Base-by-base conservation (phyloP, 192 early-diverging fungal genomes). In the Podochytrium sp. region DNA sequence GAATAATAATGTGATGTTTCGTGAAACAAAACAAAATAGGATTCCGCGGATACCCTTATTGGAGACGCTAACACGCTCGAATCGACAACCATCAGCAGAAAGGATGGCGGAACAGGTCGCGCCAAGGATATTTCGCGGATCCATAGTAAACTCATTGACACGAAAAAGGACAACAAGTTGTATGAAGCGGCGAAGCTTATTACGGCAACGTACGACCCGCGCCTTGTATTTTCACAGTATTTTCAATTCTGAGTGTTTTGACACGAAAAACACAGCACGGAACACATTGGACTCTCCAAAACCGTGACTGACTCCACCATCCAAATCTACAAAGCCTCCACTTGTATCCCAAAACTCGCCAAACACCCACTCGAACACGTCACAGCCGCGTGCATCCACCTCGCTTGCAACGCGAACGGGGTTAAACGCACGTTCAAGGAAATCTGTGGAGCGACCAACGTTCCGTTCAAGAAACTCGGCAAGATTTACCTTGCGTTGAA, bases 381-480 rank as follows among this genome's bases (percentile, higher is more conserved):
- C 57, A 90, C 92, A 57, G 96, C 95, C 1, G 92, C 93, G 0
- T 97, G 95, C 60, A 27, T 98, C 64, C 96, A 92, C 73, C 90
- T 98, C 66, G 96, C 93, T 2, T 98, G 97, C 76, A 84, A 92
- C 37, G 90, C 96, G 74, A 83, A 95, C 73, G 79, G 84, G 32
- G 91, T 92, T 0, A 90, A 89, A 4, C 88, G 97, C 69, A 96
- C 97, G 2, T 96, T 97, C 78, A 94, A 94, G 75, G 96, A 99
- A 78, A 95, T 98, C 57, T 93, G 92, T 71, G 90, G 91, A 1
- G 67, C 94, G 63, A 96, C 95, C 0, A 87, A 91, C 33, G 94
- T 99, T 12, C 91, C 93, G 33, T 95, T 95, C 74, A 96, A 95
- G 74, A 95, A 96, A 52, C 95, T 97, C 79, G 94, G 95, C 1